phyloP scores from a whole-genome alignment of 2,329 filamentous ascomycete species.

The Verruconis gallopava region DNA sequence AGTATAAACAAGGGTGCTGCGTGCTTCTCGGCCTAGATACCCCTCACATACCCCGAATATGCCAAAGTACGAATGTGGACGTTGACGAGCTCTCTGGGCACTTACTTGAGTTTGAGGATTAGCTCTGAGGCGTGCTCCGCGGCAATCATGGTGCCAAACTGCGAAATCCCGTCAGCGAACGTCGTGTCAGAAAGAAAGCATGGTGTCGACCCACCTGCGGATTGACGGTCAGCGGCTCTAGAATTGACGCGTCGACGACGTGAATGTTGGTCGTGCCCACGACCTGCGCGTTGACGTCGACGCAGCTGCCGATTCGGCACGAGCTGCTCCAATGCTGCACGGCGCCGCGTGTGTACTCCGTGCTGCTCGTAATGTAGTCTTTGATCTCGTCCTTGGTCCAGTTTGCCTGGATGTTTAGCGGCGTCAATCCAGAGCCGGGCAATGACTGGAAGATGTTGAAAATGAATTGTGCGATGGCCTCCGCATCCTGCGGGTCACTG shows the following conservation, averaged over 20 bases:
- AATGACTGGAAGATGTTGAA: conserved; percentile 36
- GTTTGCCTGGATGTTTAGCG: conserved; percentile 35
- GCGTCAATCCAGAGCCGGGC: conserved; percentile 29
- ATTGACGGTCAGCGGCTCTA: conserved; percentile 40
- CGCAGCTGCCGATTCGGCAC: conserved; percentile 38
- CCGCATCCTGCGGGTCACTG: conserved; percentile 33
- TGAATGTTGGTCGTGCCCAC: conserved; percentile 38
- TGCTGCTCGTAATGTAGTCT: conserved; percentile 36
- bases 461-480: conserved; percentile 39
- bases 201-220: conserved; percentile 25
- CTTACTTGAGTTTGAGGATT: conserved; percentile 25
- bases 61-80: background rate
- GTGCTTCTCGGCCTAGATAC: background rate
- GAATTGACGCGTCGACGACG: conserved; percentile 39
- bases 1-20: too few species aligned
- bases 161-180: background rate
- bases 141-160: conserved; percentile 42
- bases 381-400: conserved; percentile 36
- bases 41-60: background rate
- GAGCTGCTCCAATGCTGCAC: conserved; percentile 43
- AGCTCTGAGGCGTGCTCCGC: conserved; percentile 39
- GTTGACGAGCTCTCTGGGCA: background rate
- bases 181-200: background rate
- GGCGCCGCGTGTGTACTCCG: conserved; percentile 35
- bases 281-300: conserved; percentile 35